Base-by-base conservation (phyloP, 2,329 filamentous ascomycete genomes). In the Pseudonectria foliicola region DNA sequence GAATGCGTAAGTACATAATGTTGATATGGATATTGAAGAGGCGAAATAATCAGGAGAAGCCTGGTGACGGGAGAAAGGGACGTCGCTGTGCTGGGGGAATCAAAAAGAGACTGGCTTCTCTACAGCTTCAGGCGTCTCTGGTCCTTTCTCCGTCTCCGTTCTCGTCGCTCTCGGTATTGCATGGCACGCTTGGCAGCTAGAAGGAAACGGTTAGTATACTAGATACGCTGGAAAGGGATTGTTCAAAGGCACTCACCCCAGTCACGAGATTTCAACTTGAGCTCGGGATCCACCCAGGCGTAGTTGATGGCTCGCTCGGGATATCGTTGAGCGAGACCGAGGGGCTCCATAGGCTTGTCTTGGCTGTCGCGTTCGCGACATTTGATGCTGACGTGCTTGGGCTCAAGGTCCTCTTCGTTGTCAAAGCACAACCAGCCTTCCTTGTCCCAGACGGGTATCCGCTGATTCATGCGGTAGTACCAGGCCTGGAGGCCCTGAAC, bases 261-360 rank as follows among this genome's bases (percentile, higher is more conserved):
- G 35, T 62, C 53, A 35, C 54, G 53, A 7, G 63, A 60, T 25
- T 58, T 54, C 29, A 46, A 39, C 45, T 65, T 65, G 32, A 63
- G 43, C 30, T 63, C 57, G 3, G 50, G 34, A 7, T 61, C 54
- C 11, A 71, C 63, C 68, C 68, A 71, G 4, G 49, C 33, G 45
- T 71, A 71, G 25, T 58, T 52, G 25, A 70, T 53, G 6, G 67
- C 67, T 15, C 65, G 59, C 37, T 71, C 67, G 2, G 68, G 68
- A 37, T 65, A 71, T n/a, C 69, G 57, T 34, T 63, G 61, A 1
- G 56, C 60, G 10, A 64, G 50, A 2, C 61, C 61, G 15, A 63
- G 47, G 2, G 57, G 58, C 36, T 62, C 56, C 48, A 53, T 52
- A 13, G 59, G 57, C 38, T 57, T 59, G 41, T 57, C 57, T 29